Evolutionary conservation across 2,329 filamentous ascomycete species (phyloP).

Genomic region (Ophidiomyces ophidiicola): DNA sequence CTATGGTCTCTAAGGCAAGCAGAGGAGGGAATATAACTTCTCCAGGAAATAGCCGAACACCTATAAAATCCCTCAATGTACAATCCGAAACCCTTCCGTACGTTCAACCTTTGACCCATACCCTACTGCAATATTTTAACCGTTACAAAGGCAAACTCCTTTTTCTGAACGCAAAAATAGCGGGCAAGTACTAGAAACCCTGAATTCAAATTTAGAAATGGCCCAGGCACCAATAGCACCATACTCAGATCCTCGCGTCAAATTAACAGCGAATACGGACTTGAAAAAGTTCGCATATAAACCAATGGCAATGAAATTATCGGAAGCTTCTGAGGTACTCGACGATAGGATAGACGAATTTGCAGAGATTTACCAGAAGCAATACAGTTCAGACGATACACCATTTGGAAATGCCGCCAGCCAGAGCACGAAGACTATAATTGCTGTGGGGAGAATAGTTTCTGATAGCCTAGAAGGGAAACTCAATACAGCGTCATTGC

Average conservation of each 20-base stretch:
- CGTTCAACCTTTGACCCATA: slow-evolving; percentile 7
- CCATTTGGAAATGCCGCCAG: slow-evolving; percentile 78
- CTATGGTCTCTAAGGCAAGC: slow-evolving; percentile 31
- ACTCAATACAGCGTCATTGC: slow-evolving; percentile 70
- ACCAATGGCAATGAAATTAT: slow-evolving; percentile 86
- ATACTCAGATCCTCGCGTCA: slow-evolving; percentile 64
- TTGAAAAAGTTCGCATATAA: slow-evolving; percentile 85
- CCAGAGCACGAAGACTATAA: slow-evolving; percentile 72
- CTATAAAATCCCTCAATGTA: slow-evolving; percentile 11
- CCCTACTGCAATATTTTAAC: slow-evolving; percentile 11
- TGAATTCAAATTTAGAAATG: slow-evolving; percentile 61
- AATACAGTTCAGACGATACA: slow-evolving; percentile 63
- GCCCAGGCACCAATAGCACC: slow-evolving; percentile 60
- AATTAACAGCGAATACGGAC: slow-evolving; percentile 74
- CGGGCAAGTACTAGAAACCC: slow-evolving; percentile 68
- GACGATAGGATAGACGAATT: slow-evolving; percentile 95
- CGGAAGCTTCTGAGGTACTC: slow-evolving; percentile 80
- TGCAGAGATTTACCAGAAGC: slow-evolving; percentile 55
- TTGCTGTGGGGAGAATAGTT: slow-evolving; percentile 83
- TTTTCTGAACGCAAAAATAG: slow-evolving; percentile 69
- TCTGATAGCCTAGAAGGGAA: slow-evolving; percentile 73
- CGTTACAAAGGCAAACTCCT: slow-evolving; percentile 34
- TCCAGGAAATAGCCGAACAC: slow-evolving; percentile 35
- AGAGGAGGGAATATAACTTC: slow-evolving; percentile 40
- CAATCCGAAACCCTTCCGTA: slow-evolving; percentile 23